Base-by-base conservation (phyloP, 176 grass and related monocot genomes). In the Juncus effusus region DNA sequence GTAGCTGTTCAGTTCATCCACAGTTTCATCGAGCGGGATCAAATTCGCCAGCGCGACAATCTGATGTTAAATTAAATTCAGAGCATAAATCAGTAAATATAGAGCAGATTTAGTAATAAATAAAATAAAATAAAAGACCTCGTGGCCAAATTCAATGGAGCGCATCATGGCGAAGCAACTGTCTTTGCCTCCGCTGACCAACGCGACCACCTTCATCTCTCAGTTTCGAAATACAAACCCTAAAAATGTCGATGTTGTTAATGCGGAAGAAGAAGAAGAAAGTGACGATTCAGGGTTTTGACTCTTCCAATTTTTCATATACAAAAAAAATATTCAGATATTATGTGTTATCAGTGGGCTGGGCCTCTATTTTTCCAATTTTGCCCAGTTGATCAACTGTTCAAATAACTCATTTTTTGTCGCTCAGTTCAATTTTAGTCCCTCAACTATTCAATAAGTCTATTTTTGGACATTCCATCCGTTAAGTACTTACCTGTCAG, bases 81-180 rank as follows among this genome's bases (percentile, higher is more conserved):
- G 36, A 52, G 7, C 68, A 15, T 9, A 11, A 28, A 72, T 36
- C 36, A 36, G 57, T 13, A 53, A 71, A 61, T 64, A 13, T 13
- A 60, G 39, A 13, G 19, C 35, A 51, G 19, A 42, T 55, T 51
- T n/a, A 9, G 51, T 0, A 2, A 16, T 28, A 67, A n/a, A n/a
- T n/a, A n/a, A n/a, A n/a, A n/a, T n/a, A n/a, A n/a, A 11, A 42
- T 44, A 3, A 51, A 12, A 75, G 67, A 74, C 93, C 85, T 92
- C 79, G 74, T 97, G 93, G 47, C 82, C 93, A 60, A 86, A 92
- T 69, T 97, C 88, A 51, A 89, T 79, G 88, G 87, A 97, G 3
- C 88, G 93, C 93, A 97, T 97, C 88, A 89, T 97, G 65, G 82
- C 80, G 66, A 82, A 97, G 93, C 93, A 89, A 76, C 85, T 97